Evolutionary conservation across 2,329 filamentous ascomycete genomes (phyloP), one percentile per base, ranked within the genome.

Genomic region (Dactylellina leptospora): DNA sequence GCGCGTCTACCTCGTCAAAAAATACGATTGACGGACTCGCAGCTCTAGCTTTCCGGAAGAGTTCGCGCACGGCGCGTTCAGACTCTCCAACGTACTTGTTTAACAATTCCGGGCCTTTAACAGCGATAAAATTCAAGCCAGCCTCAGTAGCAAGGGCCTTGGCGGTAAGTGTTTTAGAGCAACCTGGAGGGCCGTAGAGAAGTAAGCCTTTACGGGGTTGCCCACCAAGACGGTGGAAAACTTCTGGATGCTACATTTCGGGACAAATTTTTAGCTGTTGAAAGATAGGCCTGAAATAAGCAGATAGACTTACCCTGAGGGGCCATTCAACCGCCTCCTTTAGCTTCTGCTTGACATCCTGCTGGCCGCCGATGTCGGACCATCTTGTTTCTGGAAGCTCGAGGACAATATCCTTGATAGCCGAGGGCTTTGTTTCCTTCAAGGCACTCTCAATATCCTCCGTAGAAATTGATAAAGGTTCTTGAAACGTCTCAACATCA

Each of bases 21-120:
- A 90, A 90, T 70, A 90, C 85, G 76, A 90, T 87, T 77, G 86
- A 87, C 1, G 87, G 87, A 66, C 85, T 84, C 13, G 87, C 87
- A 11, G 85, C 84, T 23, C 86, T 82, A 4, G 87, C 87, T 77
- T 88, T 88, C 30, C 85, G 82, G 77, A 90, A 90, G 0, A 89
- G 83, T 74, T 89, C 87, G 23, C 87, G 82, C 30, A 89, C 81
- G 1, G 85, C 84, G n/a, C 86, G 82, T 77, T 90, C 87, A 1
- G 86, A 88, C 76, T 90, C 87, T 40, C 87, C 87, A 23, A 90
- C 87, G 76, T 89, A 90, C 85, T 88, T 89, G 76, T 84, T 88
- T 66, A 88, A 82, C 18, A 90, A 81, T 76, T 89, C 87, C 1
- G 87, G 86, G 3, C 87, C 87, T 78, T 89, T 89, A 33, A 90